These are phyloP conservation scores for Podospora didyma DNA, from an alignment of 495 filamentous ascomycete species.

Conservation along the genomic window DNA sequence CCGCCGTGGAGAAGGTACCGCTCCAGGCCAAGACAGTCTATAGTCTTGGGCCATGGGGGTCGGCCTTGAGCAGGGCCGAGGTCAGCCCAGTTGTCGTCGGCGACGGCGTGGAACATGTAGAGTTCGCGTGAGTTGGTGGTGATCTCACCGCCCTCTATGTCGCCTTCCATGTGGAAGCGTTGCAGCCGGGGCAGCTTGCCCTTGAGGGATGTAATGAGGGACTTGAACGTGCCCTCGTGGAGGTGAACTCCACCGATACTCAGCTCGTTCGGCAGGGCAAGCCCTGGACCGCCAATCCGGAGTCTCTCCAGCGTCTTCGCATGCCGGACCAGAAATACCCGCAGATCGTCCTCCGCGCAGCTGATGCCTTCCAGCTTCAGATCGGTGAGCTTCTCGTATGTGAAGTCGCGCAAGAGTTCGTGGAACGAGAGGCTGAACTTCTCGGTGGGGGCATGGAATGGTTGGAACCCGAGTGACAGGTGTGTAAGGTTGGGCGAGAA, in stretches of 20 bases:
- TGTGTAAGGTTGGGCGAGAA: constrained; percentile 32
- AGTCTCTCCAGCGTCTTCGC: constrained; percentile 35
- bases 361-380: constrained; percentile 41
- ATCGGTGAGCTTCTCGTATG: constrained; percentile 36
- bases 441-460: constrained; percentile 33
- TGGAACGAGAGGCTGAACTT: constrained; percentile 40
- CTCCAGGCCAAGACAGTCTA: constrained; percentile 40
- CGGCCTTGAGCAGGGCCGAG: constrained; percentile 18
- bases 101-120: constrained; percentile 41
- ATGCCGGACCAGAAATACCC: constrained; percentile 38
- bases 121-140: constrained; percentile 34
- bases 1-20: constrained; percentile 38
- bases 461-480: constrained; percentile 42
- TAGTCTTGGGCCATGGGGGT: constrained; percentile 29
- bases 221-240: constrained; percentile 40
- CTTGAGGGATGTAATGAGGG: constrained; percentile 36
- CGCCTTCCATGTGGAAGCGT: constrained; percentile 43
- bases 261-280: constrained; percentile 35
- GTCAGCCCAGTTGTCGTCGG: constrained; percentile 38
- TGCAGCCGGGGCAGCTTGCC: constrained; percentile 31
- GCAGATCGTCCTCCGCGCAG: constrained; percentile 42
- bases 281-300: constrained; percentile 42
- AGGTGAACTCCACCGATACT: constrained; percentile 43
- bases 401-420: constrained; percentile 35
- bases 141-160: constrained; percentile 38